A percentile compares a stretch with the other conserved stretches of the same genome.
Evolutionary conservation across 352 stramenopile species (phyloP).

Genomic region (Sclerospora graminicola): DNA sequence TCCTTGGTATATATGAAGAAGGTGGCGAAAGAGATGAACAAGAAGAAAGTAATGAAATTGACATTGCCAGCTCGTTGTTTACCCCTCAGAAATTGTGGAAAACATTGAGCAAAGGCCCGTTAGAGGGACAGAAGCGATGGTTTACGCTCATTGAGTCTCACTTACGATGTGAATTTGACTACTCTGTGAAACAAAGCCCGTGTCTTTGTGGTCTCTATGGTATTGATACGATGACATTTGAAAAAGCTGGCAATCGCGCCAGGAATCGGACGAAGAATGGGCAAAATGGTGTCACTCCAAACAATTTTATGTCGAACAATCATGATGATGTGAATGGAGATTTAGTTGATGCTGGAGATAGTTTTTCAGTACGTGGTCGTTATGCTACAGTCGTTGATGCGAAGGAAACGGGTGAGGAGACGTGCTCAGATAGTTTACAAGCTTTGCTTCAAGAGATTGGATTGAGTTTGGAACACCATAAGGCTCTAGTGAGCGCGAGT

Average conservation of each 20-base stretch:
- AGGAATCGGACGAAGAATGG: slow-evolving; percentile 4
- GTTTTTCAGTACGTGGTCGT: background rate
- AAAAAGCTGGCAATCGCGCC: slow-evolving; percentile 15
- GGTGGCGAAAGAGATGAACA: no score
- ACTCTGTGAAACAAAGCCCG: slow-evolving; percentile 57
- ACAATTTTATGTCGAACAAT: slow-evolving; percentile 1
- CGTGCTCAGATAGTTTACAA: slow-evolving; percentile 14
- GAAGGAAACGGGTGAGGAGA: background rate
- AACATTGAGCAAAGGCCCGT: slow-evolving; percentile 37
- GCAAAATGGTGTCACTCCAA: slow-evolving; percentile 2
- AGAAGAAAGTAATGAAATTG: slow-evolving; percentile 30
- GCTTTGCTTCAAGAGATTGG: slow-evolving; percentile 37
- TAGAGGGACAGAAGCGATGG: slow-evolving; percentile 66
- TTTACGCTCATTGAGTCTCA: slow-evolving; percentile 79
- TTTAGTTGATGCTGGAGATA: background rate
- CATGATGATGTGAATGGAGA: slow-evolving; percentile 1
- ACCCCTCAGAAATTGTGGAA: slow-evolving; percentile 74
- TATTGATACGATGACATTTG: slow-evolving; percentile 36
- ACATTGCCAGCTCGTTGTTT: slow-evolving; percentile 72
- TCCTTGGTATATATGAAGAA: slow-evolving; percentile 33
- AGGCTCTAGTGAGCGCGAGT: slow-evolving; percentile 29
- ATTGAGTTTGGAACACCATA: slow-evolving; percentile 41
- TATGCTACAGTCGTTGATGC: background rate
- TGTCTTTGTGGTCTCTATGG: slow-evolving; percentile 70
- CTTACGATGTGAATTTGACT: slow-evolving; percentile 68